Base-by-base conservation (phyloP, 371 early-diverging fungal genomes). In the Mucor racemosus region DNA sequence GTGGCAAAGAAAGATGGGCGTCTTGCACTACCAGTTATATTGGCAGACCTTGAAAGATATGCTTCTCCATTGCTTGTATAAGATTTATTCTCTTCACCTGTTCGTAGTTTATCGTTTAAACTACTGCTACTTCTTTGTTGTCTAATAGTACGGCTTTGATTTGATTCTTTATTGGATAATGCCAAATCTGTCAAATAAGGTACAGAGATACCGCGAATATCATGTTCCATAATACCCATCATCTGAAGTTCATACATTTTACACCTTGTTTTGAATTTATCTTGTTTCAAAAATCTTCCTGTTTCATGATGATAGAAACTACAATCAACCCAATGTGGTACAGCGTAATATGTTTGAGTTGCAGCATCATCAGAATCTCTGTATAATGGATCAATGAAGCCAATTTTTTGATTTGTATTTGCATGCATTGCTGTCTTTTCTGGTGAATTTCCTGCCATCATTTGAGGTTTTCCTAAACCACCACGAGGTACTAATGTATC, bases 311-410 rank as follows among this genome's bases (percentile, higher is more conserved):
- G 86, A 78, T 91, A 97, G 70, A 95, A 98, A 61, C 94, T 95
- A 60, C 91, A 90, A 62, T 95, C 96, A 15, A 97, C 83, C 98
- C 98, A 98, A 71, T 94, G 90, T 0, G 98, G 97, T 35, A 94
- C 89, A 59, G 88, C 87, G 72, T 88, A 95, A 66, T 91, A 91
- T 2, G 66, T 74, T 38, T 82, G 74, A 0, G 79, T 85, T 10
- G 78, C 64, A 17, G 66, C 71, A 6, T 70, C 64, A 11, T 73
- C 35, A 4, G 79, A 81, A 35, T 88, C 87, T 44, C 80, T 76
- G 56, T 88, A 85, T 4, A 88, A 57, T 13, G 91, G 90, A 62
- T 86, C 88, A 48, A 85, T 75, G 58, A 73, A 76, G 34, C 84
- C 88, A 56, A 56, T 50, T 63, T 77, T 77, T 53, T 58, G 62